phyloP scores from a whole-genome alignment of 768 basidiomycete genomes.

The Suillus decipiens region DNA sequence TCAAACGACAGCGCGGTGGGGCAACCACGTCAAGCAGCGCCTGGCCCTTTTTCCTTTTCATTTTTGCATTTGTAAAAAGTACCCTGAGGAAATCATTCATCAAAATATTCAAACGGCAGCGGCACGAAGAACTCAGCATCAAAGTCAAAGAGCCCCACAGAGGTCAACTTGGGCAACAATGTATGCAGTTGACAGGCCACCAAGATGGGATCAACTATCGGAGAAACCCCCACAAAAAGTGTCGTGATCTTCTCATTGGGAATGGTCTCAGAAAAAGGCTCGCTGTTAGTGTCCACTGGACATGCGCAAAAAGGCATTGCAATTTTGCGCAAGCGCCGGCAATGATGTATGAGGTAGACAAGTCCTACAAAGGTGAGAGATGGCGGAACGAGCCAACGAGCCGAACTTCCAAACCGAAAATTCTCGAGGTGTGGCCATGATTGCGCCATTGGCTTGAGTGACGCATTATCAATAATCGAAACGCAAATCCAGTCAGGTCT shows the following conservation, averaged over 20 bases:
- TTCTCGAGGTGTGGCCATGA: not conserved
- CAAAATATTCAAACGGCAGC: not conserved
- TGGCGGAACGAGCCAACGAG: not conserved
- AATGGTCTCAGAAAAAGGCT: not conserved
- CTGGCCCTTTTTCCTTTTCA: not conserved
- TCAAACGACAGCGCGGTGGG: no score
- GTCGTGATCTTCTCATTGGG: not conserved
- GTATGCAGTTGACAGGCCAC: not conserved
- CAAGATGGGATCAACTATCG: not conserved
- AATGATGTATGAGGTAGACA: not conserved
- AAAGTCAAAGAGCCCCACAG: not conserved
- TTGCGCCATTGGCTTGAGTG: not conserved
- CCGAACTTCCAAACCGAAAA: not conserved
- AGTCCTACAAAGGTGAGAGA: not conserved
- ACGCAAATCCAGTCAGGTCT: not conserved
- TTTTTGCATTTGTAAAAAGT: not conserved
- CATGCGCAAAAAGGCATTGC: not conserved
- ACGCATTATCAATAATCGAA: not conserved
- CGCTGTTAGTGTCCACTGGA: not conserved
- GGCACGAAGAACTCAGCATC: not conserved
- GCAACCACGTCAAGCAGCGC: not conserved
- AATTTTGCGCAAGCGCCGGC: not conserved
- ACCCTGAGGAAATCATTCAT: not conserved
- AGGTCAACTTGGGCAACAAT: not conserved
- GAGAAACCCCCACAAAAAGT: not conserved